Base-by-base conservation (phyloP, 805 yeast species). In the Priceomyces medius region DNA sequence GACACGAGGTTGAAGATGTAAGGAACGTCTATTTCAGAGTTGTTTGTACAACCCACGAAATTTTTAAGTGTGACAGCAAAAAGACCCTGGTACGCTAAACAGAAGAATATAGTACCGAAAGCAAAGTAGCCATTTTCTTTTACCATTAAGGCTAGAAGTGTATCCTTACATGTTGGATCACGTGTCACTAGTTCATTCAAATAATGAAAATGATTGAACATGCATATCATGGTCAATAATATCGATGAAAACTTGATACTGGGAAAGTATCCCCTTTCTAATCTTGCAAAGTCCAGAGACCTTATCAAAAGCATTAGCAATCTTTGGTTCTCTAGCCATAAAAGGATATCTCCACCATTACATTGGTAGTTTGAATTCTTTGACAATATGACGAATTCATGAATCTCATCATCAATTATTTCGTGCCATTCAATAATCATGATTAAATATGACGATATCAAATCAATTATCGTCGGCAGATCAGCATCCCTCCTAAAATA, bases 221-320 rank as follows among this genome's bases (percentile, higher is more conserved):
- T 16, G 21, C 53, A 46, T 16, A 54, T 13, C 49, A 63, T 53
- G 2, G 59, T 28, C 10, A 66, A 57, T n/a, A 56, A 20, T 44
- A 56, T 61, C 16, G 59, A 49, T 3, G 56, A 41, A 38, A 50
- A 60, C 21, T 65, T 37, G 31, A 63, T 48, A 10, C 61, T 49
- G 0, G 68, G 64, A 38, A 59, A 63, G 46, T 63, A 57, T 13
- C 46, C 49, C 2, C 48, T 37, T 41, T 62, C 68, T 10, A 61
- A 41, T 27, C 55, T 49, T 9, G 61, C 45, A 35, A 63, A 54
- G 12, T 56, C 49, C 17, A 62, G 45, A 65, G 65, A 61, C 35
- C 58, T 47, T 7, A 55, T 42, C 40, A 53, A 49, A 13, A 51
- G 38, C 6, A 40, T 28, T 8, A 53, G 40, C 7, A 44, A 40